phyloP scores from a whole-genome alignment of 176 grass and related monocot genomes.

The Carex scoparia region DNA sequence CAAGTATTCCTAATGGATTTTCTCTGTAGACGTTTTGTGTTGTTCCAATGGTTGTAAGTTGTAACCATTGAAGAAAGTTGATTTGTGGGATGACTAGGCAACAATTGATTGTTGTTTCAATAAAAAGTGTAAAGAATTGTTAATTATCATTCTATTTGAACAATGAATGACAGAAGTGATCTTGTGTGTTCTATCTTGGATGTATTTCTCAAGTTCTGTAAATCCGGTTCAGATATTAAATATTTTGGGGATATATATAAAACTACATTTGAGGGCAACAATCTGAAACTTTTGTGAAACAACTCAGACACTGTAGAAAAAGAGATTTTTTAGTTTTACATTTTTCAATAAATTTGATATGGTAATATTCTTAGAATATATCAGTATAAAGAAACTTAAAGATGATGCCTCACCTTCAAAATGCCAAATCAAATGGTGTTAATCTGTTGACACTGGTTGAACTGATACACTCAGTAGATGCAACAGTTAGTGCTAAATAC shows the following conservation, averaged over 20 bases:
- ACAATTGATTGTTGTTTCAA: not conserved
- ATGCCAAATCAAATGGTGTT: not conserved
- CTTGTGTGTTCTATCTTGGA: not conserved
- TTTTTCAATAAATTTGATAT: not conserved
- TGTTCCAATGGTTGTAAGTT: not conserved
- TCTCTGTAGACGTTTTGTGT: not conserved
- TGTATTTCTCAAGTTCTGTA: not conserved
- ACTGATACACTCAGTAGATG: not conserved
- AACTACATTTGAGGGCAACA: too few species aligned
- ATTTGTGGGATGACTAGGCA: constrained; percentile 11
- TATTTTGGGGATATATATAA: not conserved
- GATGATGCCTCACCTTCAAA: not conserved
- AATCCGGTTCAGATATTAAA: too few species aligned
- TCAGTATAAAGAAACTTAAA: not conserved
- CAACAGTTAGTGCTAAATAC: not conserved
- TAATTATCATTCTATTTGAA: not conserved
- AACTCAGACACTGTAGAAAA: not conserved
- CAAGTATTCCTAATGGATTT: not conserved
- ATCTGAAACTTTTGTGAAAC: not conserved
- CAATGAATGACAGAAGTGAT: not conserved
- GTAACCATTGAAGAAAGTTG: not conserved
- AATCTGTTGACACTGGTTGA: not conserved
- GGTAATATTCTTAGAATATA: not conserved
- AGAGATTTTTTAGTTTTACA: not conserved
- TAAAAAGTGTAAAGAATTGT: not conserved